phyloP scores from a whole-genome alignment of 1,284 basidiomycete species.

The Ustilago shanxiensis region DNA sequence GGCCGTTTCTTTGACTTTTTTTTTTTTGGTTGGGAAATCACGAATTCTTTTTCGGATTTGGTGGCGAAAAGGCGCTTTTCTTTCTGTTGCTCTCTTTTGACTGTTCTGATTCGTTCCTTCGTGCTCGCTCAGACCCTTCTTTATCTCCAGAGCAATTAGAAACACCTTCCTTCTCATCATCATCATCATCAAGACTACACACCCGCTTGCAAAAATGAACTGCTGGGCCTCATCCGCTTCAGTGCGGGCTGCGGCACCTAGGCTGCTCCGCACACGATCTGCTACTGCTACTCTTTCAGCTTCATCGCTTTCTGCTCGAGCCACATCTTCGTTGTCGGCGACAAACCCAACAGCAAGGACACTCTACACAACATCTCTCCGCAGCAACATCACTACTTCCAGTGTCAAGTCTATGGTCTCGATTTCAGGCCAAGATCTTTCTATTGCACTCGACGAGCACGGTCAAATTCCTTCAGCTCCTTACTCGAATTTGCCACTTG shows the following conservation, averaged over 20 bases:
- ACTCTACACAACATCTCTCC: slow-evolving; percentile 19
- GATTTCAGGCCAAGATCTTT: slow-evolving; percentile 42
- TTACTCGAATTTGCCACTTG: slow-evolving; percentile 58
- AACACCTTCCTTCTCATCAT: background rate
- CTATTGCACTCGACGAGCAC: slow-evolving; percentile 50
- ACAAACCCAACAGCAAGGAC: slow-evolving; percentile 3
- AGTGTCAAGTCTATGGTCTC: slow-evolving; percentile 5
- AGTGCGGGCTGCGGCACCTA: slow-evolving; percentile 28
- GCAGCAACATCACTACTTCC: background rate
- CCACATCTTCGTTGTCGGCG: background rate
- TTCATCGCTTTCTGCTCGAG: slow-evolving; percentile 7
- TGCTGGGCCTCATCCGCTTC: slow-evolving; percentile 37
- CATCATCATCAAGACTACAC: slow-evolving; percentile 3
- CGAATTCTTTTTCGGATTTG: slow-evolving; percentile 16
- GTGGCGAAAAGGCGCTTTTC: slow-evolving; percentile 5
- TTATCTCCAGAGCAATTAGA: background rate
- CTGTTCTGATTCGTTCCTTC: background rate
- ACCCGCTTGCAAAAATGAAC: slow-evolving; percentile 16
- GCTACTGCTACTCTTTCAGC: slow-evolving; percentile 11
- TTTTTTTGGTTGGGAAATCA: too few species aligned
- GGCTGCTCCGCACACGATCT: slow-evolving; percentile 20
- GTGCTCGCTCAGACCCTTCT: slow-evolving; percentile 4
- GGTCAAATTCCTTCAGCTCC: slow-evolving; percentile 58
- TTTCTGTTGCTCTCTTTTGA: background rate
- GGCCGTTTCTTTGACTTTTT: slow-evolving; percentile 12